Percentiles rank a stretch among this genome's conserved stretches.
Conservation (phyloP, 495 filamentous ascomycete genomes). For the Penicillium riverlandense region DNA sequence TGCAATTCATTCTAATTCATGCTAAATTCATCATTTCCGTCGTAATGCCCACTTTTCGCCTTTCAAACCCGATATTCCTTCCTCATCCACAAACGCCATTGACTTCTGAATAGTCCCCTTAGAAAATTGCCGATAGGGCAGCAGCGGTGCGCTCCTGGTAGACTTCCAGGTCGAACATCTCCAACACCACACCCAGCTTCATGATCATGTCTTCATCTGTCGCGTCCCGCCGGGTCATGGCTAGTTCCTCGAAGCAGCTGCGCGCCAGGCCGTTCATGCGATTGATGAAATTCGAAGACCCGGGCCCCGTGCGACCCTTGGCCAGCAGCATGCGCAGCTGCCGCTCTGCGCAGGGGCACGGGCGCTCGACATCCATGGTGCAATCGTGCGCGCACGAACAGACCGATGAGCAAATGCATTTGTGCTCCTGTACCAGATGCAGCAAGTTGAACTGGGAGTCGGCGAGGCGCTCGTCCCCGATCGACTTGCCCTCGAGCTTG, state of each 20-base stretch:
- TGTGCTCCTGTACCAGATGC: constrained; percentile 18
- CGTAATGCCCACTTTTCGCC: background rate
- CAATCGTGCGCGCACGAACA: constrained; percentile 30
- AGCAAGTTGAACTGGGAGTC: constrained; percentile 12
- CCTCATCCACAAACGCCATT: background rate
- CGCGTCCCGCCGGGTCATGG: constrained; percentile 9
- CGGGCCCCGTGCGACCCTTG: constrained; percentile 8
- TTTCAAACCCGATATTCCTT: background rate
- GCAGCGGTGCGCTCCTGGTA: constrained; percentile 15
- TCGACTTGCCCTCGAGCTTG: constrained; percentile 20
- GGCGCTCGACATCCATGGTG: constrained; percentile 16
- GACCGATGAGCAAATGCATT: constrained; percentile 26
- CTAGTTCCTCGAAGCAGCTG: constrained; percentile 21
- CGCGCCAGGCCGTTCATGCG: constrained; percentile 21
- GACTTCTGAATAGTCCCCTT: background rate
- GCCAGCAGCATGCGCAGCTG: constrained; percentile 24
- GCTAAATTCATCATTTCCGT: too few relatives aligned
- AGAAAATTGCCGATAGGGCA: background rate
- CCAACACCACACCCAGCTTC: constrained; percentile 15
- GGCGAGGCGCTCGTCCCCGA: constrained; percentile 30
- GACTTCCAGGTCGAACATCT: constrained; percentile 20
- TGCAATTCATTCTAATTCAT: constrained; percentile 14
- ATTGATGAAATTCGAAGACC: constrained; percentile 8
- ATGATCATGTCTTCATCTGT: constrained; percentile 8
- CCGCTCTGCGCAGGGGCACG: constrained; percentile 31